A percentile compares a stretch with the other conserved stretches of the same genome.
These are phyloP conservation scores for Fusarium sp. DNA, from an alignment of 2,329 filamentous ascomycete species.

Conservation along the genomic window DNA sequence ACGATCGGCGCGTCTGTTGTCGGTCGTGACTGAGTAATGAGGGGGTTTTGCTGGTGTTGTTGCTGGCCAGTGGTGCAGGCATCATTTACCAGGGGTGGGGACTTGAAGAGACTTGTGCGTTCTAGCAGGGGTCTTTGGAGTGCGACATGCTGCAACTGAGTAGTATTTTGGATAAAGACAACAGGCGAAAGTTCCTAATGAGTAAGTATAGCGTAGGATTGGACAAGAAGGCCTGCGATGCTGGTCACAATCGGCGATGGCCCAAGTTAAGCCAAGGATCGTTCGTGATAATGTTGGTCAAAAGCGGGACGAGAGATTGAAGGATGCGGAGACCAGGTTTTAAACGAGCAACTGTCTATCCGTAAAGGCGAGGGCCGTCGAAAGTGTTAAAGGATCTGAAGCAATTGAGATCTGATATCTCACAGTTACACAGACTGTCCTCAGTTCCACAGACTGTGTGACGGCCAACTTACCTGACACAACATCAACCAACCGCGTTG, in stretches of 20 bases:
- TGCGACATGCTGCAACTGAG: background rate
- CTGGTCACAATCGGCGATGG: slow-evolving; percentile 22
- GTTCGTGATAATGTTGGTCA: slow-evolving; percentile 20
- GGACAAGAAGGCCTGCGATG: background rate
- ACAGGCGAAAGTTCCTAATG: slow-evolving; percentile 3
- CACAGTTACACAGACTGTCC: background rate
- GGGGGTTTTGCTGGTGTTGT: slow-evolving; percentile 14
- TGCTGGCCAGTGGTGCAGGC: slow-evolving; percentile 3
- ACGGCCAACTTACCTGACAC: background rate
- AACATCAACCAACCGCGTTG: background rate
- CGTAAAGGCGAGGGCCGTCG: slow-evolving; percentile 28
- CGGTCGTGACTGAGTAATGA: slow-evolving; percentile 20
- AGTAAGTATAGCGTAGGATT: slow-evolving; percentile 18
- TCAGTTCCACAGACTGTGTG: background rate
- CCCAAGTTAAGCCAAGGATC: slow-evolving; percentile 20
- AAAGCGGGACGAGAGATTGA: slow-evolving; percentile 37
- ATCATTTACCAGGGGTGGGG: slow-evolving; percentile 19
- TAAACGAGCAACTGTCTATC: slow-evolving; percentile 25
- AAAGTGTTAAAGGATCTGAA: slow-evolving; percentile 2
- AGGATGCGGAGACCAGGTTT: slow-evolving; percentile 2
- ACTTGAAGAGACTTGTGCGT: slow-evolving; percentile 7
- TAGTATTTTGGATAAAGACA: slow-evolving; percentile 3
- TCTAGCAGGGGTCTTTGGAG: slow-evolving; percentile 12
- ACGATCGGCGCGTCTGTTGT: slow-evolving; percentile 29
- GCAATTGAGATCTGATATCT: background rate